Evolutionary conservation across 371 early-diverging fungal species (phyloP).

Genomic region (Batkoa obscura): DNA sequence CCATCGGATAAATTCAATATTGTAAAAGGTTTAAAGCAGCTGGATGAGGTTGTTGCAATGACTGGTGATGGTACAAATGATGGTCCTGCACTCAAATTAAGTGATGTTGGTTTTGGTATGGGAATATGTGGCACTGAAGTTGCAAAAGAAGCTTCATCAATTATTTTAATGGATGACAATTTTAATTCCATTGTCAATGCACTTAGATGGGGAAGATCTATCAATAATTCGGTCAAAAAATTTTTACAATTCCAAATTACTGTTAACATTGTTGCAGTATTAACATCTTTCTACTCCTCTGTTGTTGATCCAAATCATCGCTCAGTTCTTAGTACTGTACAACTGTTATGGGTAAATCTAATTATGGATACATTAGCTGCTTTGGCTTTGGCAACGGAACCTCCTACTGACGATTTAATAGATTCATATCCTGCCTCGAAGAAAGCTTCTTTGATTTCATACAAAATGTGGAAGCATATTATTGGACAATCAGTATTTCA

Average conservation of each 20-base stretch:
- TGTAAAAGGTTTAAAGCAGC: conserved; percentile 59
- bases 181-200: conserved; percentile 80
- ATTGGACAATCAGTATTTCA: conserved; percentile 38
- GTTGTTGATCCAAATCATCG: conserved; percentile 28
- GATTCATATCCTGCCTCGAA: conserved; percentile 57
- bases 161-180: conserved; percentile 90
- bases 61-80: conserved; percentile 98
- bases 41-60: conserved; percentile 86
- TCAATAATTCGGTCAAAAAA: conserved; percentile 85
- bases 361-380: conserved; percentile 80
- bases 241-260: conserved; percentile 94
- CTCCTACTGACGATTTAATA: conserved; percentile 54
- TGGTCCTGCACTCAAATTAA: conserved; percentile 79
- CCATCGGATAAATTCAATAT: conserved; percentile 89
- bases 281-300: conserved; percentile 38
- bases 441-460: conserved; percentile 64
- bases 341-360: conserved; percentile 76
- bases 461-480: conserved; percentile 71
- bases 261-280: conserved; percentile 80
- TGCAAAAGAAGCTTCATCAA: conserved; percentile 86
- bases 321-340: conserved; percentile 58
- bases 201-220: conserved; percentile 85
- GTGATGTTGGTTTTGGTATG: conserved; percentile 96
- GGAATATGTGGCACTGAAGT: conserved; percentile 94
- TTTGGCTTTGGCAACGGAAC: conserved; percentile 67